A percentile compares a stretch with the other conserved stretches of the same genome.
These are phyloP conservation scores for Talaromyces sp. DNA, from an alignment of 2,329 filamentous ascomycete genomes.

Conservation along the genomic window DNA sequence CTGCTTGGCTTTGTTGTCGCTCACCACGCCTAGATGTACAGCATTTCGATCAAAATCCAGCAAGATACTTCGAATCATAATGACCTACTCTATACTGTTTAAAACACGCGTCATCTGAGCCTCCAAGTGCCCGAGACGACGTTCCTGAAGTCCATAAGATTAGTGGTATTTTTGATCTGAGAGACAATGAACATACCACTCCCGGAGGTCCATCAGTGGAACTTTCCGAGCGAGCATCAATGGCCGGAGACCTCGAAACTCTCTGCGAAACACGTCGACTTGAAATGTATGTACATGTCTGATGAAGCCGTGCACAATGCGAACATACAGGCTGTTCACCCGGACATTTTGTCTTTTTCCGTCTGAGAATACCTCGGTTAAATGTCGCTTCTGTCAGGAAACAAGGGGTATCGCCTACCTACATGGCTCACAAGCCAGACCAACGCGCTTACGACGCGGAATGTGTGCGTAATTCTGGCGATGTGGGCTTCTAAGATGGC, in stretches of 20 bases:
- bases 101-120: slow-evolving; percentile 35
- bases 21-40: not conserved
- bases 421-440: slow-evolving; percentile 44
- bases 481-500: not conserved
- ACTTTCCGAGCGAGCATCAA: slow-evolving; percentile 15
- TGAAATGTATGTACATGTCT: slow-evolving; percentile 45
- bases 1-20: not conserved
- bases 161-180: not conserved
- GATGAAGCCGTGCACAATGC: slow-evolving; percentile 48
- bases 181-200: not conserved
- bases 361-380: slow-evolving; percentile 27
- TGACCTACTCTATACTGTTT: slow-evolving; percentile 34
- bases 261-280: slow-evolving; percentile 16
- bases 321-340: slow-evolving; percentile 51
- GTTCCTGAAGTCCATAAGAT: slow-evolving; percentile 23
- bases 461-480: not conserved
- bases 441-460: slow-evolving; percentile 34
- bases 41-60: not conserved
- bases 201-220: slow-evolving; percentile 9
- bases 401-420: slow-evolving; percentile 32
- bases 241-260: slow-evolving; percentile 4
- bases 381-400: no score
- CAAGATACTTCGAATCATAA: not conserved
- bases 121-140: slow-evolving; percentile 33
- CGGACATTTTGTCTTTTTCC: slow-evolving; percentile 52